These are phyloP conservation scores for Diaporthe sp. DNA, from an alignment of 2,329 filamentous ascomycete genomes.

Conservation along the genomic window DNA sequence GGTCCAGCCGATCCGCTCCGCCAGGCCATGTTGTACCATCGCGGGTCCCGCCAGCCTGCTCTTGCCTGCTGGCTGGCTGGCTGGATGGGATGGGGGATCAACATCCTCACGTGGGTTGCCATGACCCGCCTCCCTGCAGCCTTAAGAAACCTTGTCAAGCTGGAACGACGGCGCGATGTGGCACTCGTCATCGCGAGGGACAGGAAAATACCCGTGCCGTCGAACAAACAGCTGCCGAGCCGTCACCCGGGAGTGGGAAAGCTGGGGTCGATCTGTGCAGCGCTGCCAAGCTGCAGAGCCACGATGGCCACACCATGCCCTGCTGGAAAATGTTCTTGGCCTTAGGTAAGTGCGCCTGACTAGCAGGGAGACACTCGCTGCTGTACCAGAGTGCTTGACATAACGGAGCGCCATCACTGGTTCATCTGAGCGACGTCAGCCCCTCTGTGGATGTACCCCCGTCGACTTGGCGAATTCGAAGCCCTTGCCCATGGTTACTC, in stretches of 20 bases:
- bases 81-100: not conserved
- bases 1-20: not conserved
- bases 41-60: not conserved
- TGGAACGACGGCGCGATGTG: constrained; percentile 14
- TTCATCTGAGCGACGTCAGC: constrained; percentile 9
- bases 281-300: constrained; percentile 20
- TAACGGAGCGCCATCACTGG: not conserved
- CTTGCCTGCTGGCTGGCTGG: not conserved
- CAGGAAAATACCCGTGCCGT: not conserved
- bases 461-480: not conserved
- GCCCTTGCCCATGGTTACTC: not conserved
- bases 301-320: constrained; percentile 13
- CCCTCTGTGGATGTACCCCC: not conserved
- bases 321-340: constrained; percentile 9
- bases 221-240: constrained; percentile 16
- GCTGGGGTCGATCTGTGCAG: not conserved
- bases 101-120: constrained; percentile 1
- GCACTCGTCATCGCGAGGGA: constrained; percentile 13
- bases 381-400: not conserved
- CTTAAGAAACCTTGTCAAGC: constrained; percentile 25
- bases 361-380: not conserved
- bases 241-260: not conserved
- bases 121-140: constrained; percentile 17
- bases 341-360: constrained; percentile 20
- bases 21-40: not conserved